Evolutionary conservation across 441 rosid genomes (phyloP), one percentile per base, ranked within the genome.

Genomic region (Euphorbia schlechtendalii): DNA sequence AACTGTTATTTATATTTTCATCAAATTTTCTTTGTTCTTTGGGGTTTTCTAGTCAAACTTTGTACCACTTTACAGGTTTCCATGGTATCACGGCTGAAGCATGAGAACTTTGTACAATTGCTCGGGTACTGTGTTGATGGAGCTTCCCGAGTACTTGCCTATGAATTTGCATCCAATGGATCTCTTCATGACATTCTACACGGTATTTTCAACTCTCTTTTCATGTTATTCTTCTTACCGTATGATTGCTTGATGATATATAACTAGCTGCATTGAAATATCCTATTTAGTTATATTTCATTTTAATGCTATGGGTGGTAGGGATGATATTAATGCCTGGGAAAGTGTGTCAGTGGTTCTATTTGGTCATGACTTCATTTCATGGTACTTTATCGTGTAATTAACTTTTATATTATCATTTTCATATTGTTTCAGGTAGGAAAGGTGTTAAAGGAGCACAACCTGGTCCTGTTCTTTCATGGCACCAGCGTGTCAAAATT

Each of bases 401-500:
- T 70, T 21, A 36, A 24, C 65, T 20, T 45, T 54, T 65, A 55
- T 51, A 28, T 40, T 46, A n/a, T 73, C 38, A 0, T 8, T 56
- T 12, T 59, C 24, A 32, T 66, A 45, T 40, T 55, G 49, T 24
- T 74, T 66, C 76, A 90, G 95, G 97, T 48, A 86, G 96, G 81
- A 94, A 94, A 78, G 99, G 99, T 55, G 98, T 94, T 28, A 94
- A 86, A 78, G 99, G 99, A 38, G 96, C 99, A 71, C 96, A 91
- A 65, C 96, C 98, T 13, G 99, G 97, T 78, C 99, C 98, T 66
- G 81, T 85, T 25, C 99, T 94, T 70, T 88, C 88, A 52, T 94
- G 99, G 99, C 87, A 78, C 76, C 92, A 88, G 72, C 86, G 99
- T 57, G 96, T 94, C 55, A 80, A 83, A 76, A 83, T 94, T 53